phyloP scores from a whole-genome alignment of 495 filamentous ascomycete species.

The Hypomontagnella monticulosa region DNA sequence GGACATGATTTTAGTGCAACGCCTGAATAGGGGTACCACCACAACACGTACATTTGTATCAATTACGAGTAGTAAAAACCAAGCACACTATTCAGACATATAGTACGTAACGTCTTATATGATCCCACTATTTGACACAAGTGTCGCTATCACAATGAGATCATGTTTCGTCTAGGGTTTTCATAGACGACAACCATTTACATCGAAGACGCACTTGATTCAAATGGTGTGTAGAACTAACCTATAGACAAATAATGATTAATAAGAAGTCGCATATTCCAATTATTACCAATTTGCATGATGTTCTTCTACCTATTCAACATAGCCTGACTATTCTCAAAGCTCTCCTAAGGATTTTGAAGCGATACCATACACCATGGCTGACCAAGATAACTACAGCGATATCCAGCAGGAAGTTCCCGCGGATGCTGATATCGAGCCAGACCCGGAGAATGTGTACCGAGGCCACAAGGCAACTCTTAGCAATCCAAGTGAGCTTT shows the following conservation, averaged over 20 bases:
- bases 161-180: slow-evolving; percentile 2
- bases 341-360: not conserved
- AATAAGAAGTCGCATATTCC: not conserved
- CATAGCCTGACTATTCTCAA: not conserved
- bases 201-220: not conserved
- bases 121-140: not conserved
- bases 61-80: too few relatives aligned
- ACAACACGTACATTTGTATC: too few relatives aligned
- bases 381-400: slow-evolving; percentile 22
- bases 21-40: too few relatives aligned
- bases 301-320: not conserved
- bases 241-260: not conserved
- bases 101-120: not conserved
- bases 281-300: not conserved
- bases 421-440: slow-evolving; percentile 13
- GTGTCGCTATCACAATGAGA: slow-evolving; percentile 13
- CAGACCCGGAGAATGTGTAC: slow-evolving; percentile 53
- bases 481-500: slow-evolving; percentile 54
- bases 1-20: too few relatives aligned
- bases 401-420: slow-evolving; percentile 39
- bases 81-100: too few relatives aligned
- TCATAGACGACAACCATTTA: not conserved
- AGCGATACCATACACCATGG: not conserved
- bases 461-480: slow-evolving; percentile 62
- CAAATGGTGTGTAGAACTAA: not conserved